phyloP scores from a whole-genome alignment of 257 asterid species.

The Solanum pimpinellifolium region DNA sequence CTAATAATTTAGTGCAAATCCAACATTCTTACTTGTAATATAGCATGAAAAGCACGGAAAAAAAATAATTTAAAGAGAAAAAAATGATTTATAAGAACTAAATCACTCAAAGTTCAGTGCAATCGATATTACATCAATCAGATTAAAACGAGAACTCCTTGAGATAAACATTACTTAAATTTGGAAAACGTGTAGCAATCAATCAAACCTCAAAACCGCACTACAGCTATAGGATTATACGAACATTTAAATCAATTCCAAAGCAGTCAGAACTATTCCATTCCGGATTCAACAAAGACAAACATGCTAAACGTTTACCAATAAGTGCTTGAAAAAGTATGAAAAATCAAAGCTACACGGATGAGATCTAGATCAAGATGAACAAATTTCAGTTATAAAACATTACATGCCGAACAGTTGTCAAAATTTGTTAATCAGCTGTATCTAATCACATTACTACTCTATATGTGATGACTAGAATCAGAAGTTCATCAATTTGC shows the following conservation, averaged over 20 bases:
- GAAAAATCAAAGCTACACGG: background rate
- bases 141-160: no score
- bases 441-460: background rate
- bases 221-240: background rate
- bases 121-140: background rate
- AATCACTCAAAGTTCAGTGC: background rate
- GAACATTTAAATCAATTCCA: background rate
- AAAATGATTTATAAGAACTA: background rate
- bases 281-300: no score
- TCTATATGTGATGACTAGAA: background rate
- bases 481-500: background rate
- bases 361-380: background rate
- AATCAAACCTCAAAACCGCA: background rate
- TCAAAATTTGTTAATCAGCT: background rate
- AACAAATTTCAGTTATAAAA: background rate
- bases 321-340: background rate
- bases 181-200: background rate
- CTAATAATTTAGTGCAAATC: slow-evolving; percentile 4
- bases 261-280: background rate
- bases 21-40: background rate
- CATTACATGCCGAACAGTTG: background rate
- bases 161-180: background rate
- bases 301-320: background rate
- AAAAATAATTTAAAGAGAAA: no score
- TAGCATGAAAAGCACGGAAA: background rate